Base-by-base conservation (phyloP, 1,284 basidiomycete genomes). In the Cutaneotrichosporon sp. region DNA sequence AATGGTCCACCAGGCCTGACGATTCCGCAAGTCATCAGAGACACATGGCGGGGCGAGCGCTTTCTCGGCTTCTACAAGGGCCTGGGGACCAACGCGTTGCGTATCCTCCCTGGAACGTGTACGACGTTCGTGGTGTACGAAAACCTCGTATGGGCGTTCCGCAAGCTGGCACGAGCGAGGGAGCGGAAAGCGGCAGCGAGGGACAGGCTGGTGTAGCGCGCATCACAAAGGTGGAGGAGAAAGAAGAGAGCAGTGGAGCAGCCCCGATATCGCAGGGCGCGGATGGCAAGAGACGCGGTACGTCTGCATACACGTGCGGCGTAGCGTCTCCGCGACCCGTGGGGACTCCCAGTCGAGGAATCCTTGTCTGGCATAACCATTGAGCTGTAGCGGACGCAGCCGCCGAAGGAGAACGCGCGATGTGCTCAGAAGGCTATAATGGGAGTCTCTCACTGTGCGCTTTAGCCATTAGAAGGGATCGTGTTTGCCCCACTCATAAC, bases 51-150 rank as follows among this genome's bases (percentile, higher is more conserved):
- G 27, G 79, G 85, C 55, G 93, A 97, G 70, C 89, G 93, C 8
- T 27, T 86, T 8, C 76, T 79, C 47, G 94, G 90, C 0, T 97
- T 98, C 73, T 99, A 97, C 76, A 89, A 93, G 57, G 94, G 94
- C 0, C 79, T 98, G 16, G 91, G 85, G 5, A 92, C 91, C n/a
- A 98, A 97, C 70, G 81, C 94, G n/a, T 84, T 98, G 12, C 82
- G 94, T 29, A 92, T 98, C 46, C 79, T 98, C 9, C 94, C 94
- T 0, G 94, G 94, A 19, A 98, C 94, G 1, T 97, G 94, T 71
- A 89, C 97, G 45, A 97, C 94, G 2, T 97, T 98, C 67, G 94
- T 98, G 33, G 92, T 97, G 17, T 98, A 97, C 70, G 96, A 97
- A 74, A 97, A 97, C 65, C 70, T 94, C 47, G 88, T 88, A 0